Evolutionary conservation across 441 rosid genomes (phyloP), one percentile per base, ranked within the genome.

Genomic region (Isatis lusitanica): DNA sequence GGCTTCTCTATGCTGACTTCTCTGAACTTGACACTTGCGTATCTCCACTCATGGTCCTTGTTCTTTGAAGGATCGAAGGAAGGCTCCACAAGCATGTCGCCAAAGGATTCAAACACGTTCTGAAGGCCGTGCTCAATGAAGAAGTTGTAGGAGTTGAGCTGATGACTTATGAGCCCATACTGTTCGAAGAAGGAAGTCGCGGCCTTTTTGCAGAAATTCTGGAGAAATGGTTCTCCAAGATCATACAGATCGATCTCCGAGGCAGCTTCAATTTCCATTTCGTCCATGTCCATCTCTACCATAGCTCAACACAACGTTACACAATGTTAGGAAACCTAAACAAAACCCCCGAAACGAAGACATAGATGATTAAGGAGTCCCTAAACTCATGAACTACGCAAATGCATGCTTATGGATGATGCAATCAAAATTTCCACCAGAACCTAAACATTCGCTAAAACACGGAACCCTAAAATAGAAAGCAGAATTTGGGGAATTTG

Each of bases 161-260:
- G 97, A 63, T 92, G 98, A 46, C 96, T 91, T 11, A 91, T 82
- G 10, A 95, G 88, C 7, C 96, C 96, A 16, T 85, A 85, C 80
- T 92, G 83, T 0, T 84, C 70, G 53, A 91, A 91, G 59, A 95
- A 90, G 0, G 83, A 76, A 1, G 80, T 81, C 0, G 90, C 79
- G 0, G 94, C 91, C 66, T 88, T 84, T 53, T 80, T 86, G 71
- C 94, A 87, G 77, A 95, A 88, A 52, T 26, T 74, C 52, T 66
- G 80, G 56, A 89, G 72, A 67, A 66, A 81, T 0, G 31, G 80
- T 28, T 83, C 87, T 18, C 96, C 94, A 3, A 86, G 43, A 44
- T 87, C 83, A 7, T 46, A 60, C 9, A 85, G 33, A 65, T 65
- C 30, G 7, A 68, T 16, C 4, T 70, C 13, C 43, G 83, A 86